These are phyloP conservation scores for Rhizoclosmatium globosum DNA, from an alignment of 192 early-diverging fungal genomes.

Conservation along the genomic window DNA sequence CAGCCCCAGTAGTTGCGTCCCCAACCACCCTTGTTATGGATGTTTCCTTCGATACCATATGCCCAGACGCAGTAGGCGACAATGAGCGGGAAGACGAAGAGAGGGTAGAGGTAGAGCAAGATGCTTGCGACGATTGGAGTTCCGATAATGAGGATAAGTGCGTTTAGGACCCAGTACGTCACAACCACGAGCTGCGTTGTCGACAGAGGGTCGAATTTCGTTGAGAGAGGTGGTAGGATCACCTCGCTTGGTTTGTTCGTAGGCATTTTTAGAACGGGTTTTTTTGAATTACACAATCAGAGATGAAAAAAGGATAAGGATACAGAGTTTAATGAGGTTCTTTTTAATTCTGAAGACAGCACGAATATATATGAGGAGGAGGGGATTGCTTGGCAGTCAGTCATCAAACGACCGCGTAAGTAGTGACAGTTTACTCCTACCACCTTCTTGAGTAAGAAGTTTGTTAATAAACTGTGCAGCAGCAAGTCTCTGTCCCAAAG, in stretches of 20 bases:
- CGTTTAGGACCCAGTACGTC: slow-evolving; percentile 31
- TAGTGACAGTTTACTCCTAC: too few relatives aligned
- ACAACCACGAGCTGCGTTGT: slow-evolving; percentile 17
- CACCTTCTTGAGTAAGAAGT: too few relatives aligned
- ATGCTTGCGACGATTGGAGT: slow-evolving; percentile 16
- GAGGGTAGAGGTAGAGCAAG: slow-evolving; percentile 9
- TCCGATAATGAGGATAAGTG: slow-evolving; percentile 16
- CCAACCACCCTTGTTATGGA: slow-evolving; percentile 41
- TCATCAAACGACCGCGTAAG: too few relatives aligned
- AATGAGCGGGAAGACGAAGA: slow-evolving; percentile 9
- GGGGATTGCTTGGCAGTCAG: too few relatives aligned
- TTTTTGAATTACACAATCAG: not conserved
- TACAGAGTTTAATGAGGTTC: too few relatives aligned
- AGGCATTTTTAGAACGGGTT: not conserved
- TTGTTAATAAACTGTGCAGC: too few relatives aligned
- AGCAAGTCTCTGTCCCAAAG: too few relatives aligned
- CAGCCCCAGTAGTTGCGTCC: slow-evolving; percentile 7
- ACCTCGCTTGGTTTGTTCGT: slow-evolving; percentile 1
- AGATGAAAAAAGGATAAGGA: not conserved
- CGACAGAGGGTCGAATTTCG: slow-evolving; percentile 12
- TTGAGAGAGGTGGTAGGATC: slow-evolving; percentile 20
- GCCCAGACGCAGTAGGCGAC: slow-evolving; percentile 30
- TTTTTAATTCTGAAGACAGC: too few relatives aligned
- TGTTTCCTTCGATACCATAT: slow-evolving; percentile 23
- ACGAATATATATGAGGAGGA: too few relatives aligned